Percentiles rank a stretch among this genome's conserved stretches.
Conservation (phyloP, 441 rosid genomes). For the Corymbia citriodora region DNA sequence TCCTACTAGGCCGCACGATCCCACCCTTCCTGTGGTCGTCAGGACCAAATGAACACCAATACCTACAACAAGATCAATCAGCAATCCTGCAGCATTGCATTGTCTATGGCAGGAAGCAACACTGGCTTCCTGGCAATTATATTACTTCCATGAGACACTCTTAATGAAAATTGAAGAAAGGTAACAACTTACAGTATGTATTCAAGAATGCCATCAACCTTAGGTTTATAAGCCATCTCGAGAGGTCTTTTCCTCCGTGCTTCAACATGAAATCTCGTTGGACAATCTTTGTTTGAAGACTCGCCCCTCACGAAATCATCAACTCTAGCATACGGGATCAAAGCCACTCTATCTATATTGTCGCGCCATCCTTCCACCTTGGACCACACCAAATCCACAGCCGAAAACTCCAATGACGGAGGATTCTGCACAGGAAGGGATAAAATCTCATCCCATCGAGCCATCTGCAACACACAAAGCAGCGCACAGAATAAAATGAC, state of each 20-base stretch:
- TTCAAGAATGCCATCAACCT: constrained; percentile 91
- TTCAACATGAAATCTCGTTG: constrained; percentile 88
- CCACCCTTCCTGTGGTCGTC: constrained; percentile 91
- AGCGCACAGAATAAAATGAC: neutral
- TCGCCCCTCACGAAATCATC: constrained; percentile 93
- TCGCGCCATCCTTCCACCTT: constrained; percentile 94
- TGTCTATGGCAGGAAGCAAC: neutral
- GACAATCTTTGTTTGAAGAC: constrained; percentile 72
- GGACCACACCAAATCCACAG: constrained; percentile 80
- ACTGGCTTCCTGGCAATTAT: neutral
- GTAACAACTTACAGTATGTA: constrained; percentile 66
- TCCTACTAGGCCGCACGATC: constrained; percentile 75
- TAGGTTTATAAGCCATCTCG: constrained; percentile 55
- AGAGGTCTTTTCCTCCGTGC: constrained; percentile 68
- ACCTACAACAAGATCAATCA: constrained; percentile 36
- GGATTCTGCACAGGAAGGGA: constrained; percentile 90
- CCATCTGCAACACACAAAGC: constrained; percentile 48
- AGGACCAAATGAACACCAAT: constrained; percentile 98
- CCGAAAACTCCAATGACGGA: constrained; percentile 64
- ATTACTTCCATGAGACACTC: neutral
- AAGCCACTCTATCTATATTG: constrained; percentile 77
- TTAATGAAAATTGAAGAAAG: neutral
- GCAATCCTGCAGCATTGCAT: neutral
- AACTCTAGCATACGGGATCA: constrained; percentile 85
- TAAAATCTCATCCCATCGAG: constrained; percentile 91